Percentiles rank a stretch among this genome's conserved stretches.
phyloP scores from a whole-genome alignment of 1,139 yeast genomes.

The Torulaspora globosa region DNA sequence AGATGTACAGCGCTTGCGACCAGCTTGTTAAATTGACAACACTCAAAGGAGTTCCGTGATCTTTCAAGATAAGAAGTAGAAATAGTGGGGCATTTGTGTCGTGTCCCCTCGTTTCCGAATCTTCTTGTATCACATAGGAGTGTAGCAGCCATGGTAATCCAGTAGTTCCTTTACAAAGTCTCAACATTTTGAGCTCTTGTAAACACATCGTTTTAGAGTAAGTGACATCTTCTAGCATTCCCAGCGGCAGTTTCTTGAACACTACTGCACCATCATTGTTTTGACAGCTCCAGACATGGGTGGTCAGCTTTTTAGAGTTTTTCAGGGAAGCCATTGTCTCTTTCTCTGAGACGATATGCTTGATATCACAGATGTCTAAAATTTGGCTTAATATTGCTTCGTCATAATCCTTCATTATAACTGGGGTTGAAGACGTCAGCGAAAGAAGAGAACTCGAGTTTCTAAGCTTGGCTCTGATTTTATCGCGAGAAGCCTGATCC shows the following conservation, averaged over 20 bases:
- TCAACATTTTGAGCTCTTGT: conserved; percentile 30
- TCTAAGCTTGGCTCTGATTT: conserved; percentile 48
- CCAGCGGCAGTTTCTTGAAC: conserved; percentile 24
- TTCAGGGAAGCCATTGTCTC: conserved; percentile 13
- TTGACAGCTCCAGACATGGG: conserved; percentile 23
- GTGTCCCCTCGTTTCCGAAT: conserved; percentile 2
- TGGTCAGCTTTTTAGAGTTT: conserved; percentile 16
- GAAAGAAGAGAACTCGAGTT: conserved; percentile 52
- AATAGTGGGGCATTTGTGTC: conserved; percentile 17
- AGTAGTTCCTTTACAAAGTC: conserved; percentile 29
- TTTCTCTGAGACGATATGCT: conserved; percentile 18
- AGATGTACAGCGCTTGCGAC: conserved; percentile 50
- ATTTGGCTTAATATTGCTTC: conserved; percentile 27
- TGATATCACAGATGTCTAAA: conserved; percentile 28
- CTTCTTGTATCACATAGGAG: conserved; percentile 23
- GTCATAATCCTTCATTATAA: conserved; percentile 28
- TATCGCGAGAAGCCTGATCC: conserved; percentile 51
- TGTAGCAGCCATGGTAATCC: conserved; percentile 30
- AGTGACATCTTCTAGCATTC: conserved; percentile 19
- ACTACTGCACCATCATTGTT: conserved; percentile 15
- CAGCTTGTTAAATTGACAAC: conserved; percentile 41
- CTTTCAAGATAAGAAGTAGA: conserved; percentile 30
- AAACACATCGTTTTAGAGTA: conserved; percentile 26
- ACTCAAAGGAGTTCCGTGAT: conserved; percentile 32
- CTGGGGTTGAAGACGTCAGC: conserved; percentile 34